Base-by-base conservation (phyloP, 306 rosid species). In the Clitoria ternatea region DNA sequence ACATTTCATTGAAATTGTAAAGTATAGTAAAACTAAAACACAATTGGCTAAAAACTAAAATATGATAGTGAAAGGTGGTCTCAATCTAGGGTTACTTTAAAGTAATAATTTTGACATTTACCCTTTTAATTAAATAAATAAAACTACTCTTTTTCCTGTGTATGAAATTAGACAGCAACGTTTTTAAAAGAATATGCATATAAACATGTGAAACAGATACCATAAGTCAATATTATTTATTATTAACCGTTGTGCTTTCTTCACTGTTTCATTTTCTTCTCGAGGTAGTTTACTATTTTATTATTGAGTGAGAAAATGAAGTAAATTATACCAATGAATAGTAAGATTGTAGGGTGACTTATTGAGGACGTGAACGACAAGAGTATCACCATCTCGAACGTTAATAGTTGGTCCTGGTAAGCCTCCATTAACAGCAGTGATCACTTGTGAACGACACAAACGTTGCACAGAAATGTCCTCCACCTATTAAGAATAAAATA, bases 381-480 rank as follows among this genome's bases (percentile, higher is more conserved):
- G 40, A 43, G 79, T 52, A 32, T 77, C 85, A 53, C 80, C 80
- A 69, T 81, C 85, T 76, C 76, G 35, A 42, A 52, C 82, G 7
- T 60, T 52, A 24, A 72, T 23, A 5, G 76, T 68, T 8, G 85
- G 85, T 27, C 85, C 85, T 6, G 82, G 82, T 22, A 81, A 17
- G 12, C 4, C 60, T 27, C 79, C 76, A 61, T 81, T 77, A 0
- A 81, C 82, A 0, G 76, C 79, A 10, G 79, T 72, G 2, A 81
- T 44, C 45, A 69, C 75, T 2, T 81, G 85, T 36, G 11, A 0
- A n/a, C 24, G 48, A 13, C 85, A 81, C 15, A 81, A 59, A 1
- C 79, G 76, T 4, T 45, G 8, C 2, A 72, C n/a, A 13, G 71
- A 1, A 7, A 72, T 10, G 9, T 81, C 20, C 22, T 61, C 70